Base-by-base conservation (phyloP, 192 early-diverging fungal genomes). In the Geranomyces michiganensis region DNA sequence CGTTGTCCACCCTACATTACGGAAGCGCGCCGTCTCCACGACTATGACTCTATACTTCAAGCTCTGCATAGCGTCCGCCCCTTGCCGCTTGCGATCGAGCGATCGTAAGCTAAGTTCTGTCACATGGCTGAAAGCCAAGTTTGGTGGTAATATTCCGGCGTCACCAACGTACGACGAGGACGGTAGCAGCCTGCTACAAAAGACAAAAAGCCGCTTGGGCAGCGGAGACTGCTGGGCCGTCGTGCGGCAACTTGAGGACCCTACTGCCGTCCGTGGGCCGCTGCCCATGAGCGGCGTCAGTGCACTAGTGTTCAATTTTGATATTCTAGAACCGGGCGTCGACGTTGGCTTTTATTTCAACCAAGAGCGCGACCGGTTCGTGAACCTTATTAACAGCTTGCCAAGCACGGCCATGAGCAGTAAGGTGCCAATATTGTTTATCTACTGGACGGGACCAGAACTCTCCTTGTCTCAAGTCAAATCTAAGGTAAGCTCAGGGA, bases 241-340 rank as follows among this genome's bases (percentile, higher is more conserved):
- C 9, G 69, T 71, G 17, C 55, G 49, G 59, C 48, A 49, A 61
- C 21, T 56, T 51, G 44, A 59, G n/a, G 53, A 41, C 22, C 56
- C 41, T 9, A 17, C 19, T 6, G 31, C 22, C 12, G 14, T 69
- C 62, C 19, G 9, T 21, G 36, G 36, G 10, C 10, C 36, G 36
- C 10, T 41, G 10, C 5, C 36, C 36, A 41, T 41, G 36, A 41
- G 36, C 36, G 78, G 78, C 21, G 6, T 30, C 36, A 76, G 67
- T 27, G 68, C 65, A 17, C 59, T 64, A 15, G 44, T 79, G n/a
- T 79, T 79, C 66, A 72, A 75, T 47, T 71, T 70, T 29, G 71
- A 74, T 51, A 29, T 73, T 48, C 70, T 66, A 8, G 49, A 47
- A 36, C 19, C 45, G 15, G 29, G 27, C 10, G 32, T 17, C 12